Conservation (phyloP, 2,329 filamentous ascomycete genomes). For the Stemphylium vesicarium region DNA sequence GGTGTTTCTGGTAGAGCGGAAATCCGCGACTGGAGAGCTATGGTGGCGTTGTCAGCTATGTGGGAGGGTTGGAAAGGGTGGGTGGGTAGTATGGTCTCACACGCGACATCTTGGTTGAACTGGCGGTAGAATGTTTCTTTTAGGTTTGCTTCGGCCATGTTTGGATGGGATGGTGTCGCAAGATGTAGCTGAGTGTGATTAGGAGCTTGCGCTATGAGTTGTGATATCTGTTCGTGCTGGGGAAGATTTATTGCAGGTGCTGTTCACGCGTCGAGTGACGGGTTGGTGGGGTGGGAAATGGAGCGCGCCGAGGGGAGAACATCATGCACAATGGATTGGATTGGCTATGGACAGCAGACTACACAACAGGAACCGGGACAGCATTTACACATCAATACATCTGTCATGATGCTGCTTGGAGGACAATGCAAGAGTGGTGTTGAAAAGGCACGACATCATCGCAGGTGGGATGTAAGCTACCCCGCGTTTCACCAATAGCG, state of each 20-base stretch:
- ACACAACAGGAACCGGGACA: no score
- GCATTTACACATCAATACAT: background rate
- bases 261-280: background rate
- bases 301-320: background rate
- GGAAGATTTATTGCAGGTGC: background rate
- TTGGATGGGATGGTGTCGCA: constrained; percentile 20
- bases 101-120: constrained; percentile 76
- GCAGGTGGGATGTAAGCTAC: constrained; percentile 18
- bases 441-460: constrained; percentile 2
- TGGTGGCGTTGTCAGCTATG: constrained; percentile 11
- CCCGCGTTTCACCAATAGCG: constrained; percentile 17
- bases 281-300: constrained; percentile 3
- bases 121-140: constrained; percentile 86
- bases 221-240: background rate
- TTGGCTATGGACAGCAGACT: background rate
- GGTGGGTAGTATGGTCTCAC: constrained; percentile 53
- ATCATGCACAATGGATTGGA: background rate
- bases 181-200: background rate
- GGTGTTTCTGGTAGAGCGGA: constrained; percentile 67
- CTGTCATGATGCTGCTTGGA: background rate
- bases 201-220: no score
- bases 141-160: constrained; percentile 44
- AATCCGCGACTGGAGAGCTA: constrained; percentile 81
- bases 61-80: no score
- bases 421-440: background rate